Evolutionary conservation across 345 rosid genomes (phyloP), one percentile per base, ranked within the genome.

Genomic region (Microcos paniculata): DNA sequence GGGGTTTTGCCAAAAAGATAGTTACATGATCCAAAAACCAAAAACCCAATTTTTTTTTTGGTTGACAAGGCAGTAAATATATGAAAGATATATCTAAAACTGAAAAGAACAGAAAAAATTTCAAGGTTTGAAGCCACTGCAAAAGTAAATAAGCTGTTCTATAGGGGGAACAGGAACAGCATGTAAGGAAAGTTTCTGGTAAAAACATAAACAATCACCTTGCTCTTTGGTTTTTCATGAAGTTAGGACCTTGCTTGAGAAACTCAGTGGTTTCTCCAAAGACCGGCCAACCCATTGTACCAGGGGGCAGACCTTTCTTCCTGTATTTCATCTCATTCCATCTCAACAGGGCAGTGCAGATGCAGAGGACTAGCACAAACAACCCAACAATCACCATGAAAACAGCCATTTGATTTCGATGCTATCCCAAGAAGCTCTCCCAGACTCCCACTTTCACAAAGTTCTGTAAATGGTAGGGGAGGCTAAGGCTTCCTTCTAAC

Each of bases 271-370:
- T 96, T 81, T 96, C 99, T 4, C 99, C 99, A 78, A 92, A 90
- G 74, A 96, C 75, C 0, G 99, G 98, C 99, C 99, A 96, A 18
- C 99, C 99, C 99, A 96, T 96, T 46, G 98, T 93, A 1, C 99
- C 99, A 2, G 95, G 97, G 76, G 99, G 98, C 35, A 93, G 87
- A 46, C 97, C 92, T 78, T 90, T 90, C 84, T 85, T 89, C 68
- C 87, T 85, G 82, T 88, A 92, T 12, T 90, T 82, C 70, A 96
- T 75, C 70, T 92, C 92, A 77, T 92, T 93, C 97, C 98, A 92
- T 77, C 85, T 87, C 81, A 93, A 71, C 78, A 96, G 73, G 82
- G 89, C 87, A 82, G 92, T 75, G 49, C 89, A 90, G 72, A 85
- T n/a, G 71, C 88, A 88, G 46, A 94, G 85, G 65, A 94, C 45